Percentiles rank a stretch among this genome's conserved stretches.
These are phyloP conservation scores for Mrakia blollopis DNA, from an alignment of 768 basidiomycete genomes.

Conservation along the genomic window DNA sequence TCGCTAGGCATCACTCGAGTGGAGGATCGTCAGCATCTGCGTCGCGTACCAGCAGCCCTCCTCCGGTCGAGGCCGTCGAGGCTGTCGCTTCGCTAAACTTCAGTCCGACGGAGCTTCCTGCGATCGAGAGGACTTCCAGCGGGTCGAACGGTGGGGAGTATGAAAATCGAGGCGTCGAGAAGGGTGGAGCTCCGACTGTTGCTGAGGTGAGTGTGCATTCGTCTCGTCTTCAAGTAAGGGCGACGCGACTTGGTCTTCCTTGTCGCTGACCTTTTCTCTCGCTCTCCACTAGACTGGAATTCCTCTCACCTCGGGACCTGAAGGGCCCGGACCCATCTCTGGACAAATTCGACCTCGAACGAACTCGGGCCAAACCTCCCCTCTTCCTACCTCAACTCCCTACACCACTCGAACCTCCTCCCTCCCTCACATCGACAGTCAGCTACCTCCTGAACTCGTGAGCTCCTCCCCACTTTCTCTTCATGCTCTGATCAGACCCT, in stretches of 20 bases:
- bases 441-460: not conserved
- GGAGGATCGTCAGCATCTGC: not conserved
- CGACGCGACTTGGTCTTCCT: not conserved
- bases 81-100: slow-evolving; percentile 1
- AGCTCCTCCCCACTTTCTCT: not conserved
- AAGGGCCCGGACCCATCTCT: slow-evolving; percentile 3
- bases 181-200: not conserved
- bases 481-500: not conserved
- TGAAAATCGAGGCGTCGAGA: not conserved
- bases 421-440: not conserved
- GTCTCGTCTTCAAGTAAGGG: too few species aligned
- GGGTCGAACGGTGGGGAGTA: not conserved
- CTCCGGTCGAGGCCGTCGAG: not conserved
- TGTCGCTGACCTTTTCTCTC: not conserved
- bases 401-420: not conserved
- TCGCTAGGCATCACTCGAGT: slow-evolving; percentile 6
- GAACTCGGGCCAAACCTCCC: not conserved
- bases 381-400: not conserved
- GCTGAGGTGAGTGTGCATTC: not conserved
- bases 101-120: not conserved
- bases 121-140: not conserved
- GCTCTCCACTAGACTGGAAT: not conserved
- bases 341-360: slow-evolving; percentile 3
- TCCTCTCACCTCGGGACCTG: not conserved
- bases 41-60: not conserved